Evolutionary conservation across 805 yeast genomes (phyloP), one percentile per base, ranked within the genome.

Genomic region (Metschnikowia sp.): DNA sequence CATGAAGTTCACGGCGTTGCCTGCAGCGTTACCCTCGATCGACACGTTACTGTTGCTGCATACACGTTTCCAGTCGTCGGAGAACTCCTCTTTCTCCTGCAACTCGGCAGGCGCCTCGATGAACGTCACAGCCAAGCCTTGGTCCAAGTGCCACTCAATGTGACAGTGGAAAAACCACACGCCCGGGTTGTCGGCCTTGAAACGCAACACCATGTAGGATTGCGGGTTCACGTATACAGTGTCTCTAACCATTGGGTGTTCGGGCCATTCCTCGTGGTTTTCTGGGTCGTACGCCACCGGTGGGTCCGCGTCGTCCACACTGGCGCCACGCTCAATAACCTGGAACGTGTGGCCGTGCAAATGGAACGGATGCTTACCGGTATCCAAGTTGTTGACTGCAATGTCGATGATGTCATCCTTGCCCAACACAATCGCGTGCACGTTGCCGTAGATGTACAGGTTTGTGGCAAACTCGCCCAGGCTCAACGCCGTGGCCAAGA

Each of bases 101-200:
- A 65, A 66, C 65, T 84, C 88, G 10, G 65, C 56, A 29, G 99
- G 99, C 47, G 89, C 96, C 72, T 92, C 99, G 45, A 92, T 71
- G 38, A 94, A 72, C 10, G 77, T 74, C 47, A 90, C 59, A 10
- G 96, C 96, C 59, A 92, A 78, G 62, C 99, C 99, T 75, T 94
- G 98, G 61, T 83, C 78, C 76, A 92, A 79, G 74, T 94, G 99
- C 99, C 99, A 92, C 67, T 94, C 98, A 61, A 94, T 86, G 67
- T 92, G 99, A 71, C 99, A 92, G 74, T 92, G 99, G 95, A 94
- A 94, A 68, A 84, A 81, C 99, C 98, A 92, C 38, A 91, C 91
- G 74, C 99, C 99, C 31, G 98, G 99, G 68, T 94, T 94, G 65
- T 86, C 84, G 45, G 98, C 96, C 62, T 79, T 81, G 77, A 90